Evolutionary conservation across 1,284 basidiomycete species (phyloP), one percentile per base, ranked within the genome.

Genomic region (Stereum hirsutum): DNA sequence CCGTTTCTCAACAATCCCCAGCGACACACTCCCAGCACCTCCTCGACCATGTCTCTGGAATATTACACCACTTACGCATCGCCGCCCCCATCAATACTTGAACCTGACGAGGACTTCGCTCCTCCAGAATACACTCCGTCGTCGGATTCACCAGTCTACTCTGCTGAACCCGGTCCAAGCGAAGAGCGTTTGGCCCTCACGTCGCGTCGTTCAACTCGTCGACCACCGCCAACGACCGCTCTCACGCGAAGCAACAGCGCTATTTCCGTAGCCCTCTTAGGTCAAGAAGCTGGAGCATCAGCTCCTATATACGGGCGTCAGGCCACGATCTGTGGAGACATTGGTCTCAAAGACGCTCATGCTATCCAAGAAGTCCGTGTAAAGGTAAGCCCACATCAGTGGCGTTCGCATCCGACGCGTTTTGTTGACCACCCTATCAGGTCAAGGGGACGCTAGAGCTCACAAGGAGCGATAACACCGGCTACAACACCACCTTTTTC

Each of bases 401-500:
- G n/a, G n/a, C n/a, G n/a, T n/a, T n/a, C n/a, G n/a, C n/a, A n/a
- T n/a, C n/a, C n/a, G n/a, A n/a, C n/a, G n/a, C n/a, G n/a, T 17
- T n/a, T 40, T 25, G 11, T 42, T 21, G 6, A 35, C 27, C 15
- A 21, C 23, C 36, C 14, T 24, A 42, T 15, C 44, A 81, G 79
- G 50, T 82, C n/a, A 64, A 71, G 44, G 76, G 74, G 17, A 69
- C 64, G 49, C 55, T 80, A 40, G 62, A 67, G 33, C 50, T 70
- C 6, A 63, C 59, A 3, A 57, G 61, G 12, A 59, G 65, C 6
- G 70, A 71, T 45, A 60, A 61, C 14, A 64, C 62, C 23, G 57
- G 65, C 0, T 58, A 57, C 14, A 55, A 63, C 1, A 54, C 53
- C 2, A 50, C 51, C 2, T 56, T 74, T 11, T 42, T 72, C 17